These are phyloP conservation scores for Amylocarpus encephaloides DNA, from an alignment of 2,329 filamentous ascomycete genomes.

Conservation along the genomic window DNA sequence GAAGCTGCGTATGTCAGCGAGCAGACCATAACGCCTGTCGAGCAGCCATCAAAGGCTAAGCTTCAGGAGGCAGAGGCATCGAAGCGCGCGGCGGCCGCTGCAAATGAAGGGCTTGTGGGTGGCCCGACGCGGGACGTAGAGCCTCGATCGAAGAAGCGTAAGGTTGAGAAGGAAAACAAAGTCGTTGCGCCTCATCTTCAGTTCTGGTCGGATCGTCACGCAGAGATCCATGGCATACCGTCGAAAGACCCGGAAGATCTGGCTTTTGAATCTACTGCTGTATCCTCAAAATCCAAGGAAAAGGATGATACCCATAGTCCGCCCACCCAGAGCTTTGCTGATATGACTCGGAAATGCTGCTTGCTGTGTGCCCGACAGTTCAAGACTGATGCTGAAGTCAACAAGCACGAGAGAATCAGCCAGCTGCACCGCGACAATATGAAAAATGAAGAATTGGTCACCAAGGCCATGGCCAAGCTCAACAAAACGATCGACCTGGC, in stretches of 20 bases:
- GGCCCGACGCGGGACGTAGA: conserved; percentile 32
- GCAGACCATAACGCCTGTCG: conserved; percentile 49
- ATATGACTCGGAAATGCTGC: conserved; percentile 51
- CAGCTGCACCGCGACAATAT: conserved; percentile 50
- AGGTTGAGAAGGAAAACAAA: conserved; percentile 45
- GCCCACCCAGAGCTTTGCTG: conserved; percentile 52
- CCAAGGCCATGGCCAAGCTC: conserved; percentile 35
- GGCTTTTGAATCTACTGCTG: conserved; percentile 9
- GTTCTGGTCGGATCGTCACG: conserved; percentile 66
- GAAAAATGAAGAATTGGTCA: conserved; percentile 41
- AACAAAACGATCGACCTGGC: conserved; percentile 25
- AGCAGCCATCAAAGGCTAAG: conserved; percentile 34
- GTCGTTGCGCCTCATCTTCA: conserved; percentile 59
- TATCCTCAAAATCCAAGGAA: conserved; percentile 9
- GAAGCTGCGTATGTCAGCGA: conserved; percentile 65
- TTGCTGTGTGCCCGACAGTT: conserved; percentile 57
- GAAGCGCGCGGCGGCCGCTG: conserved; percentile 33
- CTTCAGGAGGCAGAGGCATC: conserved; percentile 29
- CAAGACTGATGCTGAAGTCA: conserved; percentile 46
- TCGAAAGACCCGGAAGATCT: conserved; percentile 35
- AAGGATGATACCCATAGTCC: conserved; percentile 28
- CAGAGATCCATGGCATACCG: conserved; percentile 53
- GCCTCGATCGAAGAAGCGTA: conserved; percentile 46
- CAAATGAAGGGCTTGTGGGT: conserved; percentile 31
- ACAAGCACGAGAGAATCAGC: conserved; percentile 53